Percentiles rank a stretch among this genome's conserved stretches.
phyloP scores from a whole-genome alignment of 2,329 filamentous ascomycete genomes.

The Pestalotiopsis sp. region DNA sequence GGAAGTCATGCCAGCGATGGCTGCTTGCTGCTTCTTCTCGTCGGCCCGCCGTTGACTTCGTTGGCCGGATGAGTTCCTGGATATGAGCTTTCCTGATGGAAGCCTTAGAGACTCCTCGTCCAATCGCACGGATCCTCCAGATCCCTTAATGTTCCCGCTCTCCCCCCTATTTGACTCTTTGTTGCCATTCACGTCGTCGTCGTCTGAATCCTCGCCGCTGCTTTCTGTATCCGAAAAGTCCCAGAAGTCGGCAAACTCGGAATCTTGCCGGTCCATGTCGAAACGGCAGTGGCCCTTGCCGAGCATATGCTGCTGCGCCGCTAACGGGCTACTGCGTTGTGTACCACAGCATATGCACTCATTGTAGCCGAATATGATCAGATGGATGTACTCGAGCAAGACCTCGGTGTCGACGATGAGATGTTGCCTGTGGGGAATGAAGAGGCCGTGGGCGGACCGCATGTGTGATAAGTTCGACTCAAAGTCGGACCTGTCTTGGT shows the following conservation, averaged over 20 bases:
- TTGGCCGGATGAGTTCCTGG: slow-evolving; percentile 24
- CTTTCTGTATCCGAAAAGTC: slow-evolving; percentile 25
- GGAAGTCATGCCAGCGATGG: background rate
- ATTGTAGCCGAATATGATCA: slow-evolving; percentile 49
- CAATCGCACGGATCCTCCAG: background rate
- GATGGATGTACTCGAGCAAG: slow-evolving; percentile 49
- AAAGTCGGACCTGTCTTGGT: slow-evolving; percentile 24
- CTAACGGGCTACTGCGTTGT: slow-evolving; percentile 42
- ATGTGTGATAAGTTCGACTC: slow-evolving; percentile 48
- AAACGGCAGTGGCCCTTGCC: slow-evolving; percentile 30
- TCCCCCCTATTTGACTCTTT: slow-evolving; percentile 14
- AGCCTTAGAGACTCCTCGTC: slow-evolving; percentile 35
- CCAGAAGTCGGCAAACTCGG: slow-evolving; percentile 31
- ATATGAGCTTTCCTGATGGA: slow-evolving; percentile 38
- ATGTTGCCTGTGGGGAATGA: slow-evolving; percentile 39
- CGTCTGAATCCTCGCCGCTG: background rate
- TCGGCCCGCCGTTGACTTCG: background rate
- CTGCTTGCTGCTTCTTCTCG: background rate
- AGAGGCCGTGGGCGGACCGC: slow-evolving; percentile 49
- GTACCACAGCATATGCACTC: slow-evolving; percentile 56
- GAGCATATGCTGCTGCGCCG: slow-evolving; percentile 46
- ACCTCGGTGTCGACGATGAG: slow-evolving; percentile 49
- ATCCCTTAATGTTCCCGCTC: background rate
- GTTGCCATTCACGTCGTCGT: background rate
- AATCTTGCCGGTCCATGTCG: slow-evolving; percentile 24